These are phyloP conservation scores for Aspergillus calidoustus DNA, from an alignment of 2,329 filamentous ascomycete genomes.

Conservation along the genomic window DNA sequence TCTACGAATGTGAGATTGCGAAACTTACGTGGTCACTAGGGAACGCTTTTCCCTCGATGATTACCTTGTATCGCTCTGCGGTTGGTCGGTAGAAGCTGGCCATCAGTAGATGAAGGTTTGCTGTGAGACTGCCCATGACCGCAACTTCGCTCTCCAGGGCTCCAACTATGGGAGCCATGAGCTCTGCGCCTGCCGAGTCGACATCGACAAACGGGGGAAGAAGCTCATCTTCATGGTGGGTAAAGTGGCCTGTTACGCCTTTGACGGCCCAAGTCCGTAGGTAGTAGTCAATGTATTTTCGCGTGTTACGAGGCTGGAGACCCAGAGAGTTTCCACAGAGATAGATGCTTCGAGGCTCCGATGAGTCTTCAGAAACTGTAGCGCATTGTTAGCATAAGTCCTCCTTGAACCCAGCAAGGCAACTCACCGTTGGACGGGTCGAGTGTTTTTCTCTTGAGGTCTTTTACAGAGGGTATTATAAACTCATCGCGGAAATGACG, in stretches of 20 bases:
- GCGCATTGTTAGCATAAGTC: background rate
- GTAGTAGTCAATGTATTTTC: constrained; percentile 70
- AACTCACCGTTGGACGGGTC: constrained; percentile 33
- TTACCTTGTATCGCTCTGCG: constrained; percentile 71
- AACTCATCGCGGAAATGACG: constrained; percentile 70
- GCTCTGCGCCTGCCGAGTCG: constrained; percentile 72
- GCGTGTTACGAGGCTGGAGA: constrained; percentile 73
- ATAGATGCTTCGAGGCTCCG: constrained; percentile 67
- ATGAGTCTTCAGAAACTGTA: constrained; percentile 33
- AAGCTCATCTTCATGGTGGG: constrained; percentile 67
- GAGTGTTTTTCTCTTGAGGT: constrained; percentile 68
- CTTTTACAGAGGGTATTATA: constrained; percentile 73
- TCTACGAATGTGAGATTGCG: background rate
- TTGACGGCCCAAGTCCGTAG: constrained; percentile 83
- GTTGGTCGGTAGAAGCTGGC: constrained; percentile 80
- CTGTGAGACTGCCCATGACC: constrained; percentile 85
- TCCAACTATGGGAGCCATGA: constrained; percentile 76
- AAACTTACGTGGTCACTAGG: constrained; percentile 77
- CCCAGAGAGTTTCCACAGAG: constrained; percentile 90
- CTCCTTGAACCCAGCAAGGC: background rate
- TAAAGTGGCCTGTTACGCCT: constrained; percentile 84
- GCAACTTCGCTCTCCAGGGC: constrained; percentile 75
- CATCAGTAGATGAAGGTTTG: constrained; percentile 81
- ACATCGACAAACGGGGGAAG: constrained; percentile 77
- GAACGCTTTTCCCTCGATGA: constrained; percentile 88